These are phyloP conservation scores for Aspergillus quadricinctus DNA, from an alignment of 2,329 filamentous ascomycete genomes.

Conservation along the genomic window DNA sequence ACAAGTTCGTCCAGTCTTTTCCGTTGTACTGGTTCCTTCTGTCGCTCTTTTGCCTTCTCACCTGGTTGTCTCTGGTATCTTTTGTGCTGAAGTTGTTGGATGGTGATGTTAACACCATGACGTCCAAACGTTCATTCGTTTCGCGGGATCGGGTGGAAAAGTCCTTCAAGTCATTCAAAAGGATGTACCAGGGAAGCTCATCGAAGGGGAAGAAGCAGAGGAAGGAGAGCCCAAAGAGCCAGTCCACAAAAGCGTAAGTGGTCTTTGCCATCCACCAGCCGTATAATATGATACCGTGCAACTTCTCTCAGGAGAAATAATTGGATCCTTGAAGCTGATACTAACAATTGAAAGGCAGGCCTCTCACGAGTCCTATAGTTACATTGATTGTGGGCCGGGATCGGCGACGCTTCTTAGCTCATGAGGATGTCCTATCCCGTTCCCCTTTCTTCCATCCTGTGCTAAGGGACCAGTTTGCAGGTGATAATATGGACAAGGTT, in stretches of 20 bases:
- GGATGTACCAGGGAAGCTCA: slow-evolving; percentile 69
- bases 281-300: not conserved
- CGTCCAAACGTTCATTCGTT: slow-evolving; percentile 92
- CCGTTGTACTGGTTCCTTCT: slow-evolving; percentile 34
- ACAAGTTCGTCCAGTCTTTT: slow-evolving; percentile 39
- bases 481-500: slow-evolving; percentile 68
- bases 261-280: slow-evolving; percentile 2
- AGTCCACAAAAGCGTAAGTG: slow-evolving; percentile 48
- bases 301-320: not conserved
- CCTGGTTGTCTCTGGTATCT: slow-evolving; percentile 47
- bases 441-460: slow-evolving; percentile 77
- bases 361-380: slow-evolving; percentile 68
- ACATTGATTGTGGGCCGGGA: slow-evolving; percentile 81
- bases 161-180: slow-evolving; percentile 72
- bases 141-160: slow-evolving; percentile 85
- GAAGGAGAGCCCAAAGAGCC: slow-evolving; percentile 54
- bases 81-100: slow-evolving; percentile 24
- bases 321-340: slow-evolving; percentile 12
- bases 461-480: slow-evolving; percentile 68
- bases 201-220: slow-evolving; percentile 84
- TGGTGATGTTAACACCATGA: slow-evolving; percentile 47
- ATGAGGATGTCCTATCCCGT: slow-evolving; percentile 84
- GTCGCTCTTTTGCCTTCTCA: slow-evolving; percentile 38
- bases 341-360: slow-evolving; percentile 23
- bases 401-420: slow-evolving; percentile 86